Conservation (phyloP, 176 grass and related monocot genomes). For the Thalia dealbata region DNA sequence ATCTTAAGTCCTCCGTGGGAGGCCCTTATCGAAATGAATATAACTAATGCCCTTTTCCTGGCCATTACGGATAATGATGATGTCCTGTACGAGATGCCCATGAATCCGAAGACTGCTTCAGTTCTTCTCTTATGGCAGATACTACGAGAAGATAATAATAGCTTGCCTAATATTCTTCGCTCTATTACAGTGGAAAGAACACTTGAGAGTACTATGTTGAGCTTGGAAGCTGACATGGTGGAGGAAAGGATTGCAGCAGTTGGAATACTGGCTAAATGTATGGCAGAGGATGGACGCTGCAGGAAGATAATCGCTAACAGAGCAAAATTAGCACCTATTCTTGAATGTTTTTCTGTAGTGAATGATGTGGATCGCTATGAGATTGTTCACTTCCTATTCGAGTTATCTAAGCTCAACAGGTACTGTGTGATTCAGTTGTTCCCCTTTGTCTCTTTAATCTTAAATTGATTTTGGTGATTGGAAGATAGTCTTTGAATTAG, state of each 20-base stretch:
- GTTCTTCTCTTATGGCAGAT: slow-evolving; percentile 44
- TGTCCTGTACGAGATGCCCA: slow-evolving; percentile 36
- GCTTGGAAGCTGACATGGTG: slow-evolving; percentile 34
- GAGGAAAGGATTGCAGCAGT: slow-evolving; percentile 35
- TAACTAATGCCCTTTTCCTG: slow-evolving; percentile 35
- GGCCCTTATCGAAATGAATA: slow-evolving; percentile 48
- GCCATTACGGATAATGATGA: slow-evolving; percentile 28
- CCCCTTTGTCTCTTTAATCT: background rate
- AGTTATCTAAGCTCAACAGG: slow-evolving; percentile 50
- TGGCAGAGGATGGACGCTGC: slow-evolving; percentile 41
- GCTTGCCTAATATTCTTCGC: slow-evolving; percentile 18
- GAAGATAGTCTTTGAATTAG: background rate
- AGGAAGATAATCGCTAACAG: slow-evolving; percentile 42
- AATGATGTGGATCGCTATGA: slow-evolving; percentile 36
- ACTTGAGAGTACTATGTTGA: slow-evolving; percentile 23
- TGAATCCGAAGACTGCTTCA: slow-evolving; percentile 47
- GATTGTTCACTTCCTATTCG: slow-evolving; percentile 44
- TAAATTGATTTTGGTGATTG: background rate
- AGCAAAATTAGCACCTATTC: slow-evolving; percentile 19
- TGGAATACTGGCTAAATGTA: slow-evolving; percentile 37
- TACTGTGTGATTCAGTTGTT: background rate
- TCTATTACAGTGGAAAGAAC: slow-evolving; percentile 38
- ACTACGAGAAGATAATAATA: slow-evolving; percentile 15
- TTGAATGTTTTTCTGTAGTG: slow-evolving; percentile 44
- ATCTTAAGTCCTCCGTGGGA: slow-evolving; percentile 34